A percentile compares a stretch with the other conserved stretches of the same genome.
Evolutionary conservation across 2,329 filamentous ascomycete genomes (phyloP).

Genomic region (Scytalidium lignicola): DNA sequence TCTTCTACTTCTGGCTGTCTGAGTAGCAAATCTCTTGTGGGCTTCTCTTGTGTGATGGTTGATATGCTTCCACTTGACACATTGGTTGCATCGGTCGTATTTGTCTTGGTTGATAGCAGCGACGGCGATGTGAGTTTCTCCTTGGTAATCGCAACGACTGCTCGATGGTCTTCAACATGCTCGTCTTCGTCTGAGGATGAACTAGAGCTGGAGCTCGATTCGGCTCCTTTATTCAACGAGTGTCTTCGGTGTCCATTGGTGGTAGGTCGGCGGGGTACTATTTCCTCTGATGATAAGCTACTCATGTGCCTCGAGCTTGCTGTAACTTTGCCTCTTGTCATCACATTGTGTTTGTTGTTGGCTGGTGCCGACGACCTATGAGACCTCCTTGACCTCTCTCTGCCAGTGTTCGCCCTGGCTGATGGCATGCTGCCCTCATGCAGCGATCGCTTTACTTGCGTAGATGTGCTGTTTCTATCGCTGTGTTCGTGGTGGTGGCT

Average conservation of each 20-base stretch:
- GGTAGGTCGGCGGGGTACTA: background rate
- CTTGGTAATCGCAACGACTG: slow-evolving; percentile 14
- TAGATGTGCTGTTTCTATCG: background rate
- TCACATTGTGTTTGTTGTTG: background rate
- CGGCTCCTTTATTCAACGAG: background rate
- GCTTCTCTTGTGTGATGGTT: slow-evolving; percentile 33
- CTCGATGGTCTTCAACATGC: slow-evolving; percentile 12
- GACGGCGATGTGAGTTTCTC: slow-evolving; percentile 27
- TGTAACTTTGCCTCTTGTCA: background rate
- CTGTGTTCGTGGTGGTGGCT: background rate
- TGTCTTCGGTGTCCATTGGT: background rate
- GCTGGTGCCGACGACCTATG: slow-evolving; percentile 13
- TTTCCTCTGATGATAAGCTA: background rate
- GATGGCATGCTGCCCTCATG: slow-evolving; percentile 15
- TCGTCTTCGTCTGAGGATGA: no score
- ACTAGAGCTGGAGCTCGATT: slow-evolving; percentile 14
- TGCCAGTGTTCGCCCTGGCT: slow-evolving; percentile 14
- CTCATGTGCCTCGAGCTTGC: background rate
- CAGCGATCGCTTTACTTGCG: slow-evolving; percentile 1
- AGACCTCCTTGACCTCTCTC: slow-evolving; percentile 16
- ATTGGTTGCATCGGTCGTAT: slow-evolving; percentile 24
- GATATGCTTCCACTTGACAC: slow-evolving; percentile 37
- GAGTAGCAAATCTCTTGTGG: slow-evolving; percentile 15
- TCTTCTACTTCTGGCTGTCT: slow-evolving; percentile 13
- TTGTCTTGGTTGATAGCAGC: slow-evolving; percentile 26